Evolutionary conservation across 345 rosid species (phyloP), one percentile per base, ranked within the genome.

Genomic region (Zanthoxylum bungeanum): DNA sequence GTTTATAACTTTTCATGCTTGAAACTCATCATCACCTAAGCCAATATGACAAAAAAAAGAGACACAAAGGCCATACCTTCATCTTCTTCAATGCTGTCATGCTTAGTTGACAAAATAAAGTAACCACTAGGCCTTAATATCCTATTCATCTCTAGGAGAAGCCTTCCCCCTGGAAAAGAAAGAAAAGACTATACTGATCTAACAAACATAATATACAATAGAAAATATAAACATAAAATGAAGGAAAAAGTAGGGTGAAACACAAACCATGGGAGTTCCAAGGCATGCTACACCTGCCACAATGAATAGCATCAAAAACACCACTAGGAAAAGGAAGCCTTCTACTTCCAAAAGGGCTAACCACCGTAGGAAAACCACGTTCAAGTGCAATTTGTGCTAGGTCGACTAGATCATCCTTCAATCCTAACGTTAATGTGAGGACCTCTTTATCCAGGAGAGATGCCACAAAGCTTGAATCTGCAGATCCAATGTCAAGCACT

Each of bases 311-410:
- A 84, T 94, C 98, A 59, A 94, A 94, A 78, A 84, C 89, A 78
- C 83, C 92, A 82, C 97, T 92, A 9, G 98, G 97, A 64, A 94
- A 90, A 73, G 97, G 92, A 82, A 94, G 97, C 61, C 97, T 84
- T 81, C 93, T 85, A 73, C 66, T 81, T 49, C 83, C 89, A 62
- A 94, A 87, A 67, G 86, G 90, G 79, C 91, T 86, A 58, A 90
- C 87, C 7, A 90, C 56, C 37, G 92, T 75, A 19, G 98, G 97
- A 80, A 92, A 92, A 55, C 98, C 98, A 10, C 93, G 93, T 75
- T 92, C 98, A 64, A 94, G 86, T 33, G 95, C 76, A 60, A 94
- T 84, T 80, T 94, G 97, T 60, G 97, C 97, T 78, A 94, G 84
- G 78, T 90, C 98, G 44, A 94, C 92, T 65, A 94, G 80, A 73